Conservation (phyloP, 768 basidiomycete genomes). For the Tulasnella sp. region DNA sequence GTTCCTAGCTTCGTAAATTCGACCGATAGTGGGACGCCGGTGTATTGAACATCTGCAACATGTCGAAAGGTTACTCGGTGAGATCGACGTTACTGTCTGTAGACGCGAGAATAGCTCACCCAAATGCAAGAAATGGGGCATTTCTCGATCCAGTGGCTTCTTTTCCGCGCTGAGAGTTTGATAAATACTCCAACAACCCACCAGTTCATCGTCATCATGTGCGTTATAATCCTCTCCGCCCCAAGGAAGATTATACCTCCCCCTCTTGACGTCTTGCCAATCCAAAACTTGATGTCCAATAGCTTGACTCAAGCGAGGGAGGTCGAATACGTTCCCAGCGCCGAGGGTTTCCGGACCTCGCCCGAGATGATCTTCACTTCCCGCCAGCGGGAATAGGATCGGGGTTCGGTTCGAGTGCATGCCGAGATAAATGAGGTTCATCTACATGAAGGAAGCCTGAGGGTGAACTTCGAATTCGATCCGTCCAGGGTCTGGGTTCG, state of each 20-base stretch:
- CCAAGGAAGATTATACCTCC: conserved; percentile 26
- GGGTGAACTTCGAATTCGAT: too few relatives aligned
- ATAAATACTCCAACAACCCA: conserved; percentile 2
- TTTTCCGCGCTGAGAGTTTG: background rate
- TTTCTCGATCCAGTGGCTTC: background rate
- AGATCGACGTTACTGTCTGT: background rate
- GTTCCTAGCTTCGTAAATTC: background rate
- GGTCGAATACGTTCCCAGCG: conserved; percentile 61
- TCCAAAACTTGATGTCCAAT: conserved; percentile 52
- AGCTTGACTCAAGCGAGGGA: conserved; percentile 46
- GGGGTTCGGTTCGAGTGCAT: conserved; percentile 53
- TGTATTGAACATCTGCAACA: background rate
- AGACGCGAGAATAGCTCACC: background rate
- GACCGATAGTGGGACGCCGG: background rate
- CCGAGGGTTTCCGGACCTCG: conserved; percentile 30
- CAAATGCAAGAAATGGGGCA: background rate
- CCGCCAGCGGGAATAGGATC: conserved; percentile 54
- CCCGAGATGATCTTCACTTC: conserved; percentile 30
- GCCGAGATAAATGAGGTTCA: conserved; percentile 53
- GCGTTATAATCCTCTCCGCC: background rate
- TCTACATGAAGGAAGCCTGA: background rate
- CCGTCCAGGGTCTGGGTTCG: too few relatives aligned
- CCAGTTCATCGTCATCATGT: background rate
- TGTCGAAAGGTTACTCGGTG: background rate
- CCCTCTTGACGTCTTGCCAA: conserved; percentile 60